phyloP scores from a whole-genome alignment of 192 early-diverging fungal genomes.

The Dimargaris verticillata region DNA sequence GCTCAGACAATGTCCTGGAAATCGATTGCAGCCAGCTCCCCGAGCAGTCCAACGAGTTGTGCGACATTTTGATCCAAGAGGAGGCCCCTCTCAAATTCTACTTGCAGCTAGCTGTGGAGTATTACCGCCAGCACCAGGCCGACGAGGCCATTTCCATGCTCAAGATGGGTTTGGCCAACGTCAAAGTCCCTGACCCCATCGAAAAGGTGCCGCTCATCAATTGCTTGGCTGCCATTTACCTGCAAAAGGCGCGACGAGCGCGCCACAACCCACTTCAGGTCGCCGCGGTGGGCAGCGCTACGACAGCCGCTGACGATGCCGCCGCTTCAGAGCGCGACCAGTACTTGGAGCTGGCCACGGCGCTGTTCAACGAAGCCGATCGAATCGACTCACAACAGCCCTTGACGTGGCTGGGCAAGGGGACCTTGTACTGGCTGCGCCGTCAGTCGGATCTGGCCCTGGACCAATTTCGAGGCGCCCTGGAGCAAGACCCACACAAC shows the following conservation, averaged over 20 bases:
- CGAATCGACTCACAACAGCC: conserved; percentile 49
- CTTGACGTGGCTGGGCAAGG: conserved; percentile 58
- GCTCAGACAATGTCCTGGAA: conserved; percentile 49
- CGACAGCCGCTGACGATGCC: conserved; percentile 13
- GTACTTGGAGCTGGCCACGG: conserved; percentile 48
- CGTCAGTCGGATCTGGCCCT: conserved; percentile 22
- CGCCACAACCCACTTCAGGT: conserved; percentile 3
- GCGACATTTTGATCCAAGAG: conserved; percentile 53
- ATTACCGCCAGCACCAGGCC: conserved; percentile 43
- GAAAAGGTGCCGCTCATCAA: conserved; percentile 53
- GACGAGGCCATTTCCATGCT: conserved; percentile 40
- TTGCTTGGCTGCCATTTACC: conserved; percentile 54
- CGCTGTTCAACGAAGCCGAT: conserved; percentile 59
- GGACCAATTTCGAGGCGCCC: conserved; percentile 29
- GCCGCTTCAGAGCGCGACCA: conserved; percentile 21
- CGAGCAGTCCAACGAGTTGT: conserved; percentile 37
- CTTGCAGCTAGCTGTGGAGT: conserved; percentile 59
- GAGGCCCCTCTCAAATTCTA: conserved; percentile 42
- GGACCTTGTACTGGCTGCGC: conserved; percentile 25
- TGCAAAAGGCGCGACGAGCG: conserved; percentile 39
- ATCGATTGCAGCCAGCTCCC: conserved; percentile 45
- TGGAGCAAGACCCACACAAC: conserved; percentile 21
- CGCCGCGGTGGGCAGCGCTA: conserved; percentile 1
- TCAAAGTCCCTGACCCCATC: conserved; percentile 20
- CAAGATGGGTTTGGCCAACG: conserved; percentile 32